Base-by-base conservation (phyloP, 2,329 filamentous ascomycete species). In the Penicillium sp. region DNA sequence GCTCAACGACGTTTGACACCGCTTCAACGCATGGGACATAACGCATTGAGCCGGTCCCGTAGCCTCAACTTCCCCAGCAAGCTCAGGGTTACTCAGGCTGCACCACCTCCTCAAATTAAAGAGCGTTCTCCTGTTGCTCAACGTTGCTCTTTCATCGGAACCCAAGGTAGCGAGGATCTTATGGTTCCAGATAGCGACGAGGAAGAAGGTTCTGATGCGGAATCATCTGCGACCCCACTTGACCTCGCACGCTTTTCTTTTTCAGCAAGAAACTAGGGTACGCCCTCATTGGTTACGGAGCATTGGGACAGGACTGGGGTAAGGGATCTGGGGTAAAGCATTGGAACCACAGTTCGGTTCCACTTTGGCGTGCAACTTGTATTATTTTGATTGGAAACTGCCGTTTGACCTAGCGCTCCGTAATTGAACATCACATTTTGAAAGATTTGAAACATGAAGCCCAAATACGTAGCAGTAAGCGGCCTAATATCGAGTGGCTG, bases 141-240 rank as follows among this genome's bases (percentile, higher is more conserved):
- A n/a, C 29, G 3, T 11, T 55, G 24, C 18, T 53, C 53, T 13
- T 45, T 47, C 10, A 40, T 43, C 1, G 48, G 47, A 36, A 42
- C 47, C 42, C 68, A 70, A 43, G 81, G 81, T 2, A 83, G 81
- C 55, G 81, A 83, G 60, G 81, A 83, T 59, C 62, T 77, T 36
- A 77, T 83, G 18, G 65, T 82, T 38, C 79, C 78, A 18, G 74
- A 79, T 53, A 82, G 79, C 47, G 80, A 83, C 40, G 78, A 77
- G 4, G 71, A 73, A n/a, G 68, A 72, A 13, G 67, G 67, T 31
- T 40, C 49, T 2, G 60, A 55, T 22, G 52, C 47, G 11, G 27
- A 43, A 5, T 51, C 43, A 22, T 55, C 54, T 13, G 49, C 27
- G 3, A 54, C 64, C 13, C 47, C 60, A 34, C 64, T 76, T 47